Conservation (phyloP, 2,329 filamentous ascomycete species). For the Alternaria atra region DNA sequence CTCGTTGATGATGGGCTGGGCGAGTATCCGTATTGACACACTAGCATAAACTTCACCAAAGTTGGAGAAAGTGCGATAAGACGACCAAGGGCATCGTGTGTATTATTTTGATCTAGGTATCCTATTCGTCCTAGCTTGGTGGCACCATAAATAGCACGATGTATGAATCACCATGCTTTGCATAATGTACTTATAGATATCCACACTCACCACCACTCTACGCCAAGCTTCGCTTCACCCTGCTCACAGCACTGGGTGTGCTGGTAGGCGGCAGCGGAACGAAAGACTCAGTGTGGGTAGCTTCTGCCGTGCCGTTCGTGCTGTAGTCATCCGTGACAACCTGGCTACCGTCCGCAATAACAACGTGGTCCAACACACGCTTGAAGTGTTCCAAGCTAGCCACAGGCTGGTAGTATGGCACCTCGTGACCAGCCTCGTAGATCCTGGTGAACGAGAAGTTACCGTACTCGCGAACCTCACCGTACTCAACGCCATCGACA, state of each 20-base stretch:
- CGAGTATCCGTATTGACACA: no score
- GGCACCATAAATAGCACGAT: neutral
- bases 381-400: slow-evolving; percentile 44
- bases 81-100: no score
- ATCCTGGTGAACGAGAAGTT: slow-evolving; percentile 66
- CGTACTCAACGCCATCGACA: slow-evolving; percentile 68
- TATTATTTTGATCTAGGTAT: neutral
- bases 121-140: neutral
- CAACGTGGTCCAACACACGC: slow-evolving; percentile 35
- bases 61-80: no score
- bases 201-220: neutral
- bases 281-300: slow-evolving; percentile 44
- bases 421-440: slow-evolving; percentile 63
- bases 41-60: no score
- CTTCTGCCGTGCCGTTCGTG: slow-evolving; percentile 43
- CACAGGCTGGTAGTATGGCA: slow-evolving; percentile 55
- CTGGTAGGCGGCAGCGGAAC: slow-evolving; percentile 39
- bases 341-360: slow-evolving; percentile 42
- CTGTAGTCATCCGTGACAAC: slow-evolving; percentile 39
- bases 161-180: neutral
- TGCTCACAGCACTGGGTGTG: slow-evolving; percentile 11
- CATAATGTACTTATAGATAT: neutral
- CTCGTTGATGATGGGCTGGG: neutral
- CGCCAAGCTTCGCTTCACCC: neutral
- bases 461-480: slow-evolving; percentile 77